Conservation (phyloP, 2,329 filamentous ascomycete genomes). For the Pseudogymnoascus destructans region DNA sequence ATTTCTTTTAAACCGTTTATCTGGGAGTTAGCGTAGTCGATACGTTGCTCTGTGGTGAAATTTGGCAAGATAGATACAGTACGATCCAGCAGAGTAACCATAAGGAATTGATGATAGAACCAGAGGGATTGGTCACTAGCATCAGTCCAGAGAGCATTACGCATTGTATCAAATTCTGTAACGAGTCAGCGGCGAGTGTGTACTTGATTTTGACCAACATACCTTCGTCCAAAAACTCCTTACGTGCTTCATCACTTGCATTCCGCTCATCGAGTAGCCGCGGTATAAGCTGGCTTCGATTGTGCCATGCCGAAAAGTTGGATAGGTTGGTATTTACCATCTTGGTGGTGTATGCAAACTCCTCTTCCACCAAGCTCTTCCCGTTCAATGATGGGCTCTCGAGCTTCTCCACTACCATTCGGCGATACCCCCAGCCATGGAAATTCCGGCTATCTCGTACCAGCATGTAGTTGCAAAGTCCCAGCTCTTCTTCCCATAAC, state of each 20-base stretch:
- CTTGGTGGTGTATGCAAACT: constrained; percentile 80
- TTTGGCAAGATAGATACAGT: constrained; percentile 49
- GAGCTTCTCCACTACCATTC: constrained; percentile 62
- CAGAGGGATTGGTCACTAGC: constrained; percentile 85
- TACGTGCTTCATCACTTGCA: constrained; percentile 49
- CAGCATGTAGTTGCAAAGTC: constrained; percentile 77
- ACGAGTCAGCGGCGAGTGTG: constrained; percentile 11
- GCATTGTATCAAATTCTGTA: constrained; percentile 60
- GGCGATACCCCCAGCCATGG: constrained; percentile 88
- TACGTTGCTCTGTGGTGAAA: constrained; percentile 47
- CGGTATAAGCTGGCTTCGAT: constrained; percentile 71
- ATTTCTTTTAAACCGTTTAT: constrained; percentile 60
- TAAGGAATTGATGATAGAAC: constrained; percentile 89
- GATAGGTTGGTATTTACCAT: constrained; percentile 79
- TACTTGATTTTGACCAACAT: constrained; percentile 15
- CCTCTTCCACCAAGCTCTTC: constrained; percentile 57
- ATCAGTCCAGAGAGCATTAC: constrained; percentile 55
- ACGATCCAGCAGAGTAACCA: constrained; percentile 50
- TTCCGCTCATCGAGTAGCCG: constrained; percentile 57
- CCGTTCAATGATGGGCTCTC: constrained; percentile 44
- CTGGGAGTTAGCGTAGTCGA: constrained; percentile 54
- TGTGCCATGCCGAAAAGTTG: constrained; percentile 97
- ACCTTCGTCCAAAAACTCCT: constrained; percentile 60
- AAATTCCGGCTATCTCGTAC: constrained; percentile 80
- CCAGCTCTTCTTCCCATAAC: constrained; percentile 77